Percentiles rank a stretch among this genome's conserved stretches.
phyloP scores from a whole-genome alignment of 805 yeast genomes.

The Myxozyma neglecta region DNA sequence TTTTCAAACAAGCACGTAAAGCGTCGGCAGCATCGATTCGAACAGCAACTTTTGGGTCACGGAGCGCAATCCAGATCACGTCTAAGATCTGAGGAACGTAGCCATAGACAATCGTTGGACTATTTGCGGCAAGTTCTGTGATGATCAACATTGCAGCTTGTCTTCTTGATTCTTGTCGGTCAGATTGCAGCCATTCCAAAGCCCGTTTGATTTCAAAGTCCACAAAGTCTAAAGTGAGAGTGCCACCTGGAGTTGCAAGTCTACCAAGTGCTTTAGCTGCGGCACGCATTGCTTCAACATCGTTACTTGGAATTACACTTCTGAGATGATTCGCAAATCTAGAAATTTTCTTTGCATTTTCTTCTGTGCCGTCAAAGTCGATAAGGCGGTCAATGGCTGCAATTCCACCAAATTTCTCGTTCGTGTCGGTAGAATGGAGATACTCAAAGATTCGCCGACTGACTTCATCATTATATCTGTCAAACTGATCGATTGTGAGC shows the following conservation, averaged over 20 bases:
- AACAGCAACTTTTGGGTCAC: constrained; percentile 73
- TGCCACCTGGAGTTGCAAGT: constrained; percentile 84
- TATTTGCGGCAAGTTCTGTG: constrained; percentile 77
- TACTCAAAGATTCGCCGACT: constrained; percentile 85
- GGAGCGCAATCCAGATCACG: constrained; percentile 81
- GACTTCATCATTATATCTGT: constrained; percentile 77
- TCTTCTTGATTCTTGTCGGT: constrained; percentile 65
- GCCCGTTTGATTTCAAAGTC: constrained; percentile 88
- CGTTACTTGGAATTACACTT: constrained; percentile 75
- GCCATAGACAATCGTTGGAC: constrained; percentile 79
- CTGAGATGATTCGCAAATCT: constrained; percentile 87
- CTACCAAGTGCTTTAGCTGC: constrained; percentile 89
- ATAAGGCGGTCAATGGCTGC: constrained; percentile 86
- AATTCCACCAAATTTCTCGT: constrained; percentile 83
- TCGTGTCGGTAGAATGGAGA: constrained; percentile 68
- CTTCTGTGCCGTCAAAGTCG: constrained; percentile 78
- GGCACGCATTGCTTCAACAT: constrained; percentile 76
- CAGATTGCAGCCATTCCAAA: constrained; percentile 87
- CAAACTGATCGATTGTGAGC: constrained; percentile 74
- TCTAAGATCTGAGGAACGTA: constrained; percentile 77
- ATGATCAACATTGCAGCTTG: constrained; percentile 89
- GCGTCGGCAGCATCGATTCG: constrained; percentile 84
- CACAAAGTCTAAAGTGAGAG: constrained; percentile 86
- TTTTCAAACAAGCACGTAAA: constrained; percentile 71
- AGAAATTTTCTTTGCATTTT: constrained; percentile 82